Base-by-base conservation (phyloP, 2,329 filamentous ascomycete species). In the Periglandula ipomoeae region DNA sequence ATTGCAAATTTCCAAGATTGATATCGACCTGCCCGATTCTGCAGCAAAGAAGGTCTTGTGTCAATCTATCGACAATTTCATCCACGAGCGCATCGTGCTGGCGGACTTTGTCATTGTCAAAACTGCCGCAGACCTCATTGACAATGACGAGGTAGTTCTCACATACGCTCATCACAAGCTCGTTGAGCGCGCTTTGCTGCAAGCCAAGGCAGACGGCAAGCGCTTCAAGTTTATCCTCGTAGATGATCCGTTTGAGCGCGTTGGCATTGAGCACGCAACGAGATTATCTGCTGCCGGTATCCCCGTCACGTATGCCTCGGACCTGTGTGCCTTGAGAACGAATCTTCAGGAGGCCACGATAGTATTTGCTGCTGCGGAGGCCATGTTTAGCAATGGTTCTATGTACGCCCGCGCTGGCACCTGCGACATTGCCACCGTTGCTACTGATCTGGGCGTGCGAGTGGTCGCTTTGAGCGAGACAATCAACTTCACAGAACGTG, bases 361-460 rank as follows among this genome's bases (percentile, higher is more conserved):
- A 9, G 79, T 97, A 46, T 74, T 98, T 3, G 87, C 97, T 1
- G 90, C 89, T 11, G 89, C 90, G 4, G 90, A 96, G 63, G 87
- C 89, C 35, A 93, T 98, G 82, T 93, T 95, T 70, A 90, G 87
- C 57, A 97, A 97, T 66, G 93, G 93, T 7, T 80, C 87, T 30
- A 77, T 98, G 58, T 95, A 94, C 66, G 91, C 87, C 4, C 82
- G 89, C 19, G 82, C 89, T 9, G 93, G 93, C 52, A 95, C 90
- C 3, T 88, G 87, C 22, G 80, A 93, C 51, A 78, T 97, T 9
- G 90, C 91, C 17, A 85, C 93, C 72, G 82, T 85, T 38, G 91
- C 90, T 5, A 81, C 84, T 46, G 81, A 86, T 49, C 74, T 82
- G 19, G 83, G 85, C 50, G 79, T 90, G 34, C 86, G 87, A 1